These are phyloP conservation scores for Vanilla planifolia DNA, from an alignment of 106 monocot genomes.

Conservation along the genomic window DNA sequence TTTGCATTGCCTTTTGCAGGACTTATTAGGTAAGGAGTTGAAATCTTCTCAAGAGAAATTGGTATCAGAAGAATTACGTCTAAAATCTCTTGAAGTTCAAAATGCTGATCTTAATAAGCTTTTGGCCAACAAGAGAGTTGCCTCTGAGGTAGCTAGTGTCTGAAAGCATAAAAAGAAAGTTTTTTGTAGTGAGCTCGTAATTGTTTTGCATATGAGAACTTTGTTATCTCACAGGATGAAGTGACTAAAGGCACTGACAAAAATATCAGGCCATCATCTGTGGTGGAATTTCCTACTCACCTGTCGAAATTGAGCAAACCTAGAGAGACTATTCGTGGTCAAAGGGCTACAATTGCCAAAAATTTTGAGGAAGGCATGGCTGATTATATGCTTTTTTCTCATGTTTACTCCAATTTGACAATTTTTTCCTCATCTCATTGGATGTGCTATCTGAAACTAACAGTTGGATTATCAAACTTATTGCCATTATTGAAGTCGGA, in stretches of 20 bases:
- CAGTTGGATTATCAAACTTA: conserved; percentile 65
- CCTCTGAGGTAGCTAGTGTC: conserved; percentile 33
- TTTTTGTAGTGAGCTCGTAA: not conserved
- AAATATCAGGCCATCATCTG: conserved; percentile 18
- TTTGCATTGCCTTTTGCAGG: conserved; percentile 24
- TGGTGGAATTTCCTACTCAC: conserved; percentile 11
- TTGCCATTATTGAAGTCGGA: conserved; percentile 60
- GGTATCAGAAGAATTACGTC: conserved; percentile 33
- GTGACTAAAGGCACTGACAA: conserved; percentile 2
- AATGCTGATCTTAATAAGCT: conserved; percentile 29
- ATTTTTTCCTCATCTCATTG: conserved; percentile 7
- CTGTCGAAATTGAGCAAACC: conserved; percentile 28
- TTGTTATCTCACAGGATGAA: conserved; percentile 21
- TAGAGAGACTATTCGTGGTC: conserved; percentile 36
- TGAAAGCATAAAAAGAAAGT: not conserved
- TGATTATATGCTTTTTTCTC: not conserved
- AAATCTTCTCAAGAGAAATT: conserved; percentile 38
- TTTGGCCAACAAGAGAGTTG: conserved; percentile 15
- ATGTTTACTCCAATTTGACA: conserved; percentile 5
- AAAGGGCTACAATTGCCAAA: conserved; percentile 48
- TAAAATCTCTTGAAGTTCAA: conserved; percentile 58
- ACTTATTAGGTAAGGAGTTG: conserved; percentile 40
- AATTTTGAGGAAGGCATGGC: conserved; percentile 69
- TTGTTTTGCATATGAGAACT: conserved; percentile 1
- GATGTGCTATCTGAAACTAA: not conserved